phyloP scores from a whole-genome alignment of 805 yeast species.

The Grigorovia jiainica region DNA sequence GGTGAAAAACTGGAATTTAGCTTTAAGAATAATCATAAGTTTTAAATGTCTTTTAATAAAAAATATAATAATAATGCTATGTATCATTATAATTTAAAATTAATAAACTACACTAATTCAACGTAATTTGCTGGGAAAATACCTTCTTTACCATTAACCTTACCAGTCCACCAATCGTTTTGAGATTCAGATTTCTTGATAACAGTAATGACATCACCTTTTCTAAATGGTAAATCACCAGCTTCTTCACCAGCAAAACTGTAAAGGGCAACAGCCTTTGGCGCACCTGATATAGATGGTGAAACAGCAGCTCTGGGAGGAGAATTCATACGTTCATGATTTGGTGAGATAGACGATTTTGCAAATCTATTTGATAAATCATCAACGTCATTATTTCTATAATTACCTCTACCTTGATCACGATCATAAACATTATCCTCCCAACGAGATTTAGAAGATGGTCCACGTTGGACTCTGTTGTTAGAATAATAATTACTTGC shows the following conservation, averaged over 20 bases:
- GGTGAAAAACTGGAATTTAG: too few species aligned
- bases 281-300: slow-evolving; percentile 30
- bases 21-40: too few species aligned
- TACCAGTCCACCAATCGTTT: slow-evolving; percentile 99
- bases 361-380: slow-evolving; percentile 33
- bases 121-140: slow-evolving; percentile 97
- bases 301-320: slow-evolving; percentile 5
- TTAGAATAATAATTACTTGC: slow-evolving; percentile 34
- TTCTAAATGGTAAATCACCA: slow-evolving; percentile 89
- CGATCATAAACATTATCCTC: slow-evolving; percentile 79
- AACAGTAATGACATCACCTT: slow-evolving; percentile 88
- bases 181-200: slow-evolving; percentile 76
- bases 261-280: slow-evolving; percentile 84
- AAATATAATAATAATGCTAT: too few species aligned
- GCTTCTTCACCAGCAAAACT: slow-evolving; percentile 84
- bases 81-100: too few species aligned
- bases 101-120: slow-evolving; percentile 49
- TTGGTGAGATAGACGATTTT: slow-evolving; percentile 28
- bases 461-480: slow-evolving; percentile 20
- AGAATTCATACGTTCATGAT: slow-evolving; percentile 18
- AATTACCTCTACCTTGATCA: slow-evolving; percentile 5
- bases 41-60: too few species aligned
- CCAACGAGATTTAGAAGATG: slow-evolving; percentile 46
- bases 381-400: slow-evolving; percentile 21
- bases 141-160: slow-evolving; percentile 73